Percentiles rank a stretch among this genome's conserved stretches.
phyloP scores from a whole-genome alignment of 2,329 filamentous ascomycete genomes.

The Byssoonygena ceratinophila region DNA sequence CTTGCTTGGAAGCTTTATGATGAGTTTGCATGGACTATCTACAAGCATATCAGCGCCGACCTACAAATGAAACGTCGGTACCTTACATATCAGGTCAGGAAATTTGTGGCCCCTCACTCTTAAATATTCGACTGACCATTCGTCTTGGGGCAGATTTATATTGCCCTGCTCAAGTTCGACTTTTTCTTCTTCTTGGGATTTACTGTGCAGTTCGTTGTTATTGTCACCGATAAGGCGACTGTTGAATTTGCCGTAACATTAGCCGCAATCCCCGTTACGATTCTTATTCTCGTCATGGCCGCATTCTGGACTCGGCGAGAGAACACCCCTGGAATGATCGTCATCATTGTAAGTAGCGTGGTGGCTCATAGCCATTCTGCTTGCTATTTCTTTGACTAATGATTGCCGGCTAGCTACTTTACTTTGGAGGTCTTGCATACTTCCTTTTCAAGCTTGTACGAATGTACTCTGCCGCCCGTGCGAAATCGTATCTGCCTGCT shows the following conservation, averaged over 20 bases:
- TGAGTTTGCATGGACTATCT: conserved; percentile 98
- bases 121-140: neutral
- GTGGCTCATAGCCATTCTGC: neutral
- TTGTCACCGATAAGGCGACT: conserved; percentile 60
- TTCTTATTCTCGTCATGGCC: conserved; percentile 73
- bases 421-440: conserved; percentile 80
- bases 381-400: neutral
- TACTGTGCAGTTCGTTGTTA: conserved; percentile 93
- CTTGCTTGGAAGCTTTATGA: conserved; percentile 93
- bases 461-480: conserved; percentile 65
- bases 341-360: conserved; percentile 51
- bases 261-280: conserved; percentile 81
- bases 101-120: neutral
- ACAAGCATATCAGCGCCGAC: conserved; percentile 97
- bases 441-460: conserved; percentile 97
- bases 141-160: conserved; percentile 62
- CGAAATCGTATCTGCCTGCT: conserved; percentile 60
- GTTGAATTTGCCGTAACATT: conserved; percentile 79
- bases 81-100: conserved; percentile 81
- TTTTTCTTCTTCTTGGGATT: conserved; percentile 99
- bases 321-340: conserved; percentile 64
- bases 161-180: conserved; percentile 94
- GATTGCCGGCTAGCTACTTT: conserved; percentile 48
- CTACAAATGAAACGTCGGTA: conserved; percentile 94
- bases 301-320: conserved; percentile 78